phyloP scores from a whole-genome alignment of 257 asterid genomes.

The Lycium ferocissimum region DNA sequence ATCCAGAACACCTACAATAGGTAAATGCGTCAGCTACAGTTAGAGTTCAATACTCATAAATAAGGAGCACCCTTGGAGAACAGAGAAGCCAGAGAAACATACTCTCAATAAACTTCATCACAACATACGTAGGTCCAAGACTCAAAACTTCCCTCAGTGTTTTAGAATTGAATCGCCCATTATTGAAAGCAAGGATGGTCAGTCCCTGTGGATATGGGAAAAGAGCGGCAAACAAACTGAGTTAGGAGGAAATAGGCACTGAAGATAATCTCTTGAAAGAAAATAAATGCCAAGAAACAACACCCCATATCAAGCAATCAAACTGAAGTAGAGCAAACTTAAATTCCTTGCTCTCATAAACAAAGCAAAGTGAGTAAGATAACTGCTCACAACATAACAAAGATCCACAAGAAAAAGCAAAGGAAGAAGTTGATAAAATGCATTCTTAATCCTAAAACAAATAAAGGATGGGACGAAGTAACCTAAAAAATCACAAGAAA shows the following conservation, averaged over 20 bases:
- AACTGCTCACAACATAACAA: background rate
- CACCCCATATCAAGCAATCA: slow-evolving; percentile 8
- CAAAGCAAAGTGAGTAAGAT: background rate
- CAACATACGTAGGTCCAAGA: slow-evolving; percentile 92
- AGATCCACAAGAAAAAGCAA: background rate
- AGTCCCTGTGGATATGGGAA: slow-evolving; percentile 65
- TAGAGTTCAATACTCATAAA: slow-evolving; percentile 1
- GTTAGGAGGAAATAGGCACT: background rate
- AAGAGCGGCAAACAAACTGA: slow-evolving; percentile 28
- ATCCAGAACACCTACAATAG: slow-evolving; percentile 75
- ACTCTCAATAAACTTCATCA: slow-evolving; percentile 92
- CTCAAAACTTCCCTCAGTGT: slow-evolving; percentile 84
- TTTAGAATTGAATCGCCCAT: slow-evolving; percentile 54
- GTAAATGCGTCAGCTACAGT: slow-evolving; percentile 25
- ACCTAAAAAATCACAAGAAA: slow-evolving; percentile 14
- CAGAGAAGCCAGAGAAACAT: slow-evolving; percentile 35
- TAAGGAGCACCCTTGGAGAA: background rate
- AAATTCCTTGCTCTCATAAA: background rate
- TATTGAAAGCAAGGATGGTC: slow-evolving; percentile 74
- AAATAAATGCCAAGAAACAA: slow-evolving; percentile 28
- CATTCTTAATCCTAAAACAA: slow-evolving; percentile 4
- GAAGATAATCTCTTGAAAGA: slow-evolving; percentile 30
- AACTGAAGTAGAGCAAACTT: background rate
- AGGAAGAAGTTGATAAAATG: slow-evolving; percentile 8
- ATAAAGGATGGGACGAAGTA: slow-evolving; percentile 10